Percentiles rank a stretch among this genome's conserved stretches.
These are phyloP conservation scores for Otatea glauca DNA, from an alignment of 176 grass and related monocot species.

Conservation along the genomic window DNA sequence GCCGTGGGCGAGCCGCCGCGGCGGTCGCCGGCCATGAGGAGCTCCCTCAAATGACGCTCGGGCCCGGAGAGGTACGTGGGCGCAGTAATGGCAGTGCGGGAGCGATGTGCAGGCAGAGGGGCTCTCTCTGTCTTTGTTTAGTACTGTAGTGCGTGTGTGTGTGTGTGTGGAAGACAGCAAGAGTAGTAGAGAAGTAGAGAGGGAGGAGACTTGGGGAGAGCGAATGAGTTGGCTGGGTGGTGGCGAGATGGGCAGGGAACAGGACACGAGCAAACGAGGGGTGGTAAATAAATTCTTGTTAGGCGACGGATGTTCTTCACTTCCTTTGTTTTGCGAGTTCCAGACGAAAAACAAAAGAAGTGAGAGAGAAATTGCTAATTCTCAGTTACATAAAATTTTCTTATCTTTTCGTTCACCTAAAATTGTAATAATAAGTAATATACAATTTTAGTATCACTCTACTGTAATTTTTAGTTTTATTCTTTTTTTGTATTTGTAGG, in stretches of 20 bases:
- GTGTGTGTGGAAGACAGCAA: neutral
- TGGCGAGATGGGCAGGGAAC: neutral
- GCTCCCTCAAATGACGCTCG: neutral
- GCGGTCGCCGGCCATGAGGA: constrained; percentile 44
- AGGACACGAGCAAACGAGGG: constrained; percentile 21
- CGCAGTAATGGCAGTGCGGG: constrained; percentile 42
- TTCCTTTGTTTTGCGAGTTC: too few species aligned
- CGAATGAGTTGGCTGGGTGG: neutral
- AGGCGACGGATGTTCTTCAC: neutral
- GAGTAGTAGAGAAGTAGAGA: neutral
- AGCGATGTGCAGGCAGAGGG: constrained; percentile 20
- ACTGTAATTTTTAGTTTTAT: too few species aligned
- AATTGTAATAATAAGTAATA: too few species aligned
- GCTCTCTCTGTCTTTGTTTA: neutral
- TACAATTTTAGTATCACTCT: too few species aligned
- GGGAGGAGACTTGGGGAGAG: neutral
- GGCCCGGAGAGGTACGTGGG: neutral
- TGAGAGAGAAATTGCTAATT: too few species aligned
- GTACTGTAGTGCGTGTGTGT: neutral
- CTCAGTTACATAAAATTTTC: too few species aligned
- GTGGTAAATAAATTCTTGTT: constrained; percentile 56
- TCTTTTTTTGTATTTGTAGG: too few species aligned
- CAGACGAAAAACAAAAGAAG: too few species aligned
- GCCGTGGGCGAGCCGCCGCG: constrained; percentile 30
- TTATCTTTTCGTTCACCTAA: too few species aligned